Evolutionary conservation across 192 early-diverging fungal genomes (phyloP).

Genomic region (Linnemannia exigua): DNA sequence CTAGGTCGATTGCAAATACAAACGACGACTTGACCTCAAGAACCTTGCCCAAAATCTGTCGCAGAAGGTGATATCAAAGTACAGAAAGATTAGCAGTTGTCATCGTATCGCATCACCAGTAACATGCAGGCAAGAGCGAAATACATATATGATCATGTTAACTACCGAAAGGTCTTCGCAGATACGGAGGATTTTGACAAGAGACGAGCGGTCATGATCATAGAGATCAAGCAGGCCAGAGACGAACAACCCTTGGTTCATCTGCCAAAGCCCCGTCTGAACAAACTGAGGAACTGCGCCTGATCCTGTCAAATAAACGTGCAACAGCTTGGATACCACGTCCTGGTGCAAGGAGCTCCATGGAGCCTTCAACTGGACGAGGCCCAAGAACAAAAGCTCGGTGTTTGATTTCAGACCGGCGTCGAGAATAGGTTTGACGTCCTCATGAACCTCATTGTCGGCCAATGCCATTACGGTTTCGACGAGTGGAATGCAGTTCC

Average conservation of each 20-base stretch:
- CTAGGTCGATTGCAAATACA: constrained; percentile 83
- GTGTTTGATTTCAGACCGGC: constrained; percentile 72
- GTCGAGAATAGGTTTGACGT: constrained; percentile 76
- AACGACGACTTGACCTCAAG: constrained; percentile 77
- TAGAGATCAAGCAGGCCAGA: constrained; percentile 80
- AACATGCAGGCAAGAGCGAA: background rate
- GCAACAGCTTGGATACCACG: constrained; percentile 69
- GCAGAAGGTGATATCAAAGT: background rate
- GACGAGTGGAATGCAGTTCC: constrained; percentile 82
- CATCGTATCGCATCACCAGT: background rate
- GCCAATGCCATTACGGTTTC: constrained; percentile 72
- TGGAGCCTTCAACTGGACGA: constrained; percentile 71
- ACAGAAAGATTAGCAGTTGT: background rate
- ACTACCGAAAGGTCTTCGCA: constrained; percentile 84
- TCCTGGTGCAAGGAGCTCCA: constrained; percentile 74
- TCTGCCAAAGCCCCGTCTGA: constrained; percentile 79
- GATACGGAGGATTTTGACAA: constrained; percentile 79
- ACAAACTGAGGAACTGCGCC: constrained; percentile 75
- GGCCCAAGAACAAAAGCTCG: constrained; percentile 80
- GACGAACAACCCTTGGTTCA: constrained; percentile 68
- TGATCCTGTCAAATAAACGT: constrained; percentile 73
- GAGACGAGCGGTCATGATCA: constrained; percentile 71
- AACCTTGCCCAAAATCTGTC: constrained; percentile 77
- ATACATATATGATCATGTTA: background rate
- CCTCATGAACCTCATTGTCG: constrained; percentile 69